These are phyloP conservation scores for Brassica incana DNA, from an alignment of 345 rosid species.

Conservation along the genomic window DNA sequence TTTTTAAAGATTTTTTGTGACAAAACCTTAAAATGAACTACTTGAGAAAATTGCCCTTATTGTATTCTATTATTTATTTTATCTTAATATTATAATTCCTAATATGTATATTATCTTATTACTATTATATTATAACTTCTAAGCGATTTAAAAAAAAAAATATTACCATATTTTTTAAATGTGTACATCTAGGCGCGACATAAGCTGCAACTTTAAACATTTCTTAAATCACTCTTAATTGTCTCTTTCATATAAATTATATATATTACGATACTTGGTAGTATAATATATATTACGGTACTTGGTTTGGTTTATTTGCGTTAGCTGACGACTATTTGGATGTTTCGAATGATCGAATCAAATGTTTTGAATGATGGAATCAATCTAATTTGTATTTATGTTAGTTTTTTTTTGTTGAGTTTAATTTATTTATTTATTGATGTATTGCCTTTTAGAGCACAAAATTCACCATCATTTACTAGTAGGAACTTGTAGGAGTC, in stretches of 20 bases:
- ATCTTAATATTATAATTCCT: neutral
- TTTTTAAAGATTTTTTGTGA: too few species aligned
- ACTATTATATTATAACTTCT: neutral
- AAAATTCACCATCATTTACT: neutral
- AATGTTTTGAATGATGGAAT: neutral
- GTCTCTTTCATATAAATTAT: neutral
- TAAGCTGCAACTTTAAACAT: neutral
- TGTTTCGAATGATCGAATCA: neutral
- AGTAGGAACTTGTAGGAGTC: neutral
- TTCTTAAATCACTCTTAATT: neutral
- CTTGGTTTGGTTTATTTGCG: neutral
- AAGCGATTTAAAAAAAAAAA: neutral
- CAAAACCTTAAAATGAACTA: too few species aligned
- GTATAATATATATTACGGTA: neutral
- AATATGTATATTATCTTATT: neutral
- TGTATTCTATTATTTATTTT: too few species aligned
- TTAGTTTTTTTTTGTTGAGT: neutral
- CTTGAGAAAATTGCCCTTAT: too few species aligned
- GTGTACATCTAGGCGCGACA: neutral
- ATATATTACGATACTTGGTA: neutral
- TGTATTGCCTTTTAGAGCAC: neutral
- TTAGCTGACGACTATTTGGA: neutral
- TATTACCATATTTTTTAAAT: neutral
- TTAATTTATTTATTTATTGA: neutral
- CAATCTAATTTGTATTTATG: neutral